Evolutionary conservation across 2,329 filamentous ascomycete genomes (phyloP).

Genomic region (Apiospora pterosperma): DNA sequence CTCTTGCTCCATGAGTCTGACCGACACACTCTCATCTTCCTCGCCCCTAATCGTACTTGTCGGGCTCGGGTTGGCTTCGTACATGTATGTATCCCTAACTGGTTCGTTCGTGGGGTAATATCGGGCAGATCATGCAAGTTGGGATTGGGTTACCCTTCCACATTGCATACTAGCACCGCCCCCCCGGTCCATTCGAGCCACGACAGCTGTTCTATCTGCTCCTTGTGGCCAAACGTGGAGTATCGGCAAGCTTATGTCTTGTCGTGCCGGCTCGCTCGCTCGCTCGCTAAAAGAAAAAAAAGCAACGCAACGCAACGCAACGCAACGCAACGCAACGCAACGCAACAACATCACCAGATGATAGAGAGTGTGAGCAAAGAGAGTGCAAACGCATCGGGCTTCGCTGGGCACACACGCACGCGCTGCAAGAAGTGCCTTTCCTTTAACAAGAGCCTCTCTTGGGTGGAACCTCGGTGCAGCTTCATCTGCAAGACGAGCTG

Average conservation of each 20-base stretch:
- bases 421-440: background rate
- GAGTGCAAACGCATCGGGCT: background rate
- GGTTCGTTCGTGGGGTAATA: conserved; percentile 17
- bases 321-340: background rate
- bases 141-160: conserved; percentile 31
- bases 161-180: conserved; percentile 30
- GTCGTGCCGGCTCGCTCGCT: conserved; percentile 2
- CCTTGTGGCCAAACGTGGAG: conserved; percentile 27
- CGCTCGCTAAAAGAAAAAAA: no score
- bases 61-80: conserved; percentile 10
- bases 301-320: background rate
- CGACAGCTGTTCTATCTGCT: conserved; percentile 24
- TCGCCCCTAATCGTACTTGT: background rate
- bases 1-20: background rate
- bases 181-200: conserved; percentile 34
- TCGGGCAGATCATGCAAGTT: conserved; percentile 21
- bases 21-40: background rate
- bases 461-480: conserved; percentile 10
- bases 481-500: conserved; percentile 9
- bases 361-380: background rate
- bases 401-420: background rate
- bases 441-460: background rate
- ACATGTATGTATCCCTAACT: background rate
- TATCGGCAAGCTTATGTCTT: conserved; percentile 8
- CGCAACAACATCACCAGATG: background rate